A percentile compares a stretch with the other conserved stretches of the same genome.
These are phyloP conservation scores for Fusarium proliferatum DNA, from an alignment of 2,329 filamentous ascomycete species.

Conservation along the genomic window DNA sequence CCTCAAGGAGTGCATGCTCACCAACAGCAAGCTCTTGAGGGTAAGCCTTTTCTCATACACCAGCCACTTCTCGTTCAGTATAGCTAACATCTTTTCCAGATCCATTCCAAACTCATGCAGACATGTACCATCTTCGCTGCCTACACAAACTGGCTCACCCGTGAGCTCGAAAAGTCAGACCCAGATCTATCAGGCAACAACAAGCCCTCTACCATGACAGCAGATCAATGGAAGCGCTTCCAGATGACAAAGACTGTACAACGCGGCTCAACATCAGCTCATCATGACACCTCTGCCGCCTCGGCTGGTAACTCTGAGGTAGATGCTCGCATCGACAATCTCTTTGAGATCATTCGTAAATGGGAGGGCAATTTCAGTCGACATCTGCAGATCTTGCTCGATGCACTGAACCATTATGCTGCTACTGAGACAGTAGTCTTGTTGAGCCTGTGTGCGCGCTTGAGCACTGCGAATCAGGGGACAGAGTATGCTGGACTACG, in stretches of 20 bases:
- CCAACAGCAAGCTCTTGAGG: slow-evolving; percentile 91
- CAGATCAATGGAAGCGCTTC: slow-evolving; percentile 70
- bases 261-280: slow-evolving; percentile 47
- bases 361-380: slow-evolving; percentile 94
- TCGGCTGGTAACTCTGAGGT: slow-evolving; percentile 49
- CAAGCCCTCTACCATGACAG: slow-evolving; percentile 69
- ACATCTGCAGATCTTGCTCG: slow-evolving; percentile 92
- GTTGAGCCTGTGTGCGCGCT: slow-evolving; percentile 83
- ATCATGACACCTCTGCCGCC: slow-evolving; percentile 51
- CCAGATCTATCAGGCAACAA: slow-evolving; percentile 75
- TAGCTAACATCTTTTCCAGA: slow-evolving; percentile 62
- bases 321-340: slow-evolving; percentile 71
- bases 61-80: background rate
- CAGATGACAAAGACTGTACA: slow-evolving; percentile 60
- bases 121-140: slow-evolving; percentile 94
- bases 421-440: slow-evolving; percentile 97
- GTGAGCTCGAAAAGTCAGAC: slow-evolving; percentile 85
- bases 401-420: slow-evolving; percentile 96
- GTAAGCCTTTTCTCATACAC: slow-evolving; percentile 60
- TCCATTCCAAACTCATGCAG: slow-evolving; percentile 96
- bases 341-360: slow-evolving; percentile 88
- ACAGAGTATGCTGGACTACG: slow-evolving; percentile 71
- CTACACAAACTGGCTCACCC: slow-evolving; percentile 87
- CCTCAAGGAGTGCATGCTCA: slow-evolving; percentile 98
- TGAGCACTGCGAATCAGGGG: slow-evolving; percentile 85